phyloP scores from a whole-genome alignment of 768 basidiomycete genomes.

The Tephrocybe sp. region DNA sequence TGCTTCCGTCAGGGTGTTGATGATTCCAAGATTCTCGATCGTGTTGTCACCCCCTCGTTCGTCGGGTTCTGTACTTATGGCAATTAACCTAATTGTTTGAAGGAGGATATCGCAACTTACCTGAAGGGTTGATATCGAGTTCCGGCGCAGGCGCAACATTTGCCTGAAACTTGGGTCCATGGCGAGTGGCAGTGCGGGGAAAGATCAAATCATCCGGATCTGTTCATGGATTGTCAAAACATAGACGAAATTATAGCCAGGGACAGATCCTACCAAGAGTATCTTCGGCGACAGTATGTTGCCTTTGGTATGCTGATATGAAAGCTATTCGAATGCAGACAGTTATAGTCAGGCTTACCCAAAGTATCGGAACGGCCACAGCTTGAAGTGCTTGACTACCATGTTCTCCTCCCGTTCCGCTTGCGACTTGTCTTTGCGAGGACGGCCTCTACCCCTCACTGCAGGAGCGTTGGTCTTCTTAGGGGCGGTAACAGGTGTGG shows the following conservation, averaged over 20 bases:
- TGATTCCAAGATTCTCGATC: conserved; percentile 66
- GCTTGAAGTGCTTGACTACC: conserved; percentile 81
- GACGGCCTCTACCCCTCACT: conserved; percentile 70
- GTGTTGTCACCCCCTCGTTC: conserved; percentile 71
- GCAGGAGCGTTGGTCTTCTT: conserved; percentile 73
- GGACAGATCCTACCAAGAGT: conserved; percentile 64
- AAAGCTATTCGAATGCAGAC: not conserved
- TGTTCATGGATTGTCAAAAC: conserved; percentile 27
- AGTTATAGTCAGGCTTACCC: no score
- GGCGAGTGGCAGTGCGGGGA: conserved; percentile 88
- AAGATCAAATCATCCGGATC: conserved; percentile 98
- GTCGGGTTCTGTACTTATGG: conserved; percentile 53
- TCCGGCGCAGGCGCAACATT: conserved; percentile 50
- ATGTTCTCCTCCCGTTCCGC: conserved; percentile 79
- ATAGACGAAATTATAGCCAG: conserved; percentile 14
- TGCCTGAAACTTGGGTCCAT: conserved; percentile 86
- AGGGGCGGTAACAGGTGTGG: conserved; percentile 38
- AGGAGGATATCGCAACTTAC: conserved; percentile 22
- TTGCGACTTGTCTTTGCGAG: conserved; percentile 70
- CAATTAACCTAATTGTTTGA: not conserved
- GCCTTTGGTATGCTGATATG: conserved; percentile 40
- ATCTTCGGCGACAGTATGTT: conserved; percentile 90
- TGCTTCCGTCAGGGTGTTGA: conserved; percentile 62
- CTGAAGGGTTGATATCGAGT: conserved; percentile 37
- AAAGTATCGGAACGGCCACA: conserved; percentile 97